Conservation (phyloP, 495 filamentous ascomycete species). For the Echria macrotheca region DNA sequence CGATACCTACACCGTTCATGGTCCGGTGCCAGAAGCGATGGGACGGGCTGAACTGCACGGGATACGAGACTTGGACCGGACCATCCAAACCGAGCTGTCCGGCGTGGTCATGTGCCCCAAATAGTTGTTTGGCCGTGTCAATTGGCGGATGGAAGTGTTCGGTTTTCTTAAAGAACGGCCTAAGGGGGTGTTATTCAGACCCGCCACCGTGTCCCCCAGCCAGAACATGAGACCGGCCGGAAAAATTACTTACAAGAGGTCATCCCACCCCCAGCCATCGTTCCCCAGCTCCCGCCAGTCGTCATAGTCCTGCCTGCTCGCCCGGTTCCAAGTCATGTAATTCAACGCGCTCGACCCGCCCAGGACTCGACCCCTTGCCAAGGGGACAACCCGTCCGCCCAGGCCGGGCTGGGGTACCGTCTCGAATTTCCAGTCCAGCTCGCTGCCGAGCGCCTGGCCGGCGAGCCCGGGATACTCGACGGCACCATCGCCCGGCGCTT, state of each 20-base stretch:
- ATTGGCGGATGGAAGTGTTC: constrained; percentile 43
- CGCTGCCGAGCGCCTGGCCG: constrained; percentile 36
- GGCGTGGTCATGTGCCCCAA: constrained; percentile 26
- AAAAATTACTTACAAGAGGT: constrained; percentile 40
- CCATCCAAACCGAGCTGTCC: constrained; percentile 35
- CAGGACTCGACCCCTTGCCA: constrained; percentile 46
- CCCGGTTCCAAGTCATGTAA: constrained; percentile 54
- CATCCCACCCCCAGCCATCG: constrained; percentile 54
- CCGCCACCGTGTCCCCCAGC: background rate
- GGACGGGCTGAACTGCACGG: constrained; percentile 34
- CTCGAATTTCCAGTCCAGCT: constrained; percentile 50
- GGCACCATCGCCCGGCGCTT: constrained; percentile 35
- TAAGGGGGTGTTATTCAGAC: constrained; percentile 9
- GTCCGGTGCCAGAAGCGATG: constrained; percentile 47
- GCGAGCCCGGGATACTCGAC: constrained; percentile 39
- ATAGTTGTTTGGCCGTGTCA: constrained; percentile 25
- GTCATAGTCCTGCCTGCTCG: constrained; percentile 50
- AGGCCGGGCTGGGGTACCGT: constrained; percentile 42
- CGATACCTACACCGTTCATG: constrained; percentile 35
- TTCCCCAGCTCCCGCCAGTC: constrained; percentile 53
- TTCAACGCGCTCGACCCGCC: constrained; percentile 40
- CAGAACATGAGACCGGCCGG: too few relatives aligned
- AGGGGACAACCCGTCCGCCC: constrained; percentile 28
- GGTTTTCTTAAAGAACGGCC: constrained; percentile 45
- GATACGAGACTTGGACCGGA: constrained; percentile 41